A percentile compares a stretch with the other conserved stretches of the same genome.
phyloP scores from a whole-genome alignment of 2,329 filamentous ascomycete genomes.

The Colletotrichum sp. region DNA sequence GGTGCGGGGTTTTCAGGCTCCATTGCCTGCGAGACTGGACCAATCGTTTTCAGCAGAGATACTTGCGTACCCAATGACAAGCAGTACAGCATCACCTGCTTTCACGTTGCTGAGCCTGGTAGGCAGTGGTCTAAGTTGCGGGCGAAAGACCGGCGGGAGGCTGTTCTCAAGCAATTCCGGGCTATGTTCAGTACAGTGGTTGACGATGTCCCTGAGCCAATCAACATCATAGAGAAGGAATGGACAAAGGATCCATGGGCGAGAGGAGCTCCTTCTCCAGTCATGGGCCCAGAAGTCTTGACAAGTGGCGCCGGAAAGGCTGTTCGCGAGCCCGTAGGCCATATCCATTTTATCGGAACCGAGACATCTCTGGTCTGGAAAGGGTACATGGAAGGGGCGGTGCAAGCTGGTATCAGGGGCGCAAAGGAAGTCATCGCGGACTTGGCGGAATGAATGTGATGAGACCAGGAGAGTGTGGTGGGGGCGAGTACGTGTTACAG shows the following conservation, averaged over 20 bases:
- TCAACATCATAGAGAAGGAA: background rate
- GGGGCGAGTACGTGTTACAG: background rate
- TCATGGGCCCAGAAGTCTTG: background rate
- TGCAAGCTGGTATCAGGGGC: background rate
- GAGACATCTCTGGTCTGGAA: background rate
- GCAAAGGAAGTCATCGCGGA: background rate
- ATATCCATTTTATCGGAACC: background rate
- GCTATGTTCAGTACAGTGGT: background rate
- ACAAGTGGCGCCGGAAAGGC: background rate
- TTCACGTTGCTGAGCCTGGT: background rate
- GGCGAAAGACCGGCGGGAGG: background rate
- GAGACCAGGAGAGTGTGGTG: rapidly evolving
- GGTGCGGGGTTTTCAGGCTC: background rate
- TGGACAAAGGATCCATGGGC: background rate
- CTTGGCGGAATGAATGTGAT: background rate
- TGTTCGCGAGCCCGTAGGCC: background rate
- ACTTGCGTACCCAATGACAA: background rate
- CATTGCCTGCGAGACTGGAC: background rate
- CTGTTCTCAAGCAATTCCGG: background rate
- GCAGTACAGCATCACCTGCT: background rate
- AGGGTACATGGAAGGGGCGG: background rate
- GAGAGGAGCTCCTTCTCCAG: background rate
- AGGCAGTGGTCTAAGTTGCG: background rate
- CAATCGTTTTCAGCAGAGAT: background rate
- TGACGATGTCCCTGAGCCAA: background rate